Base-by-base conservation (phyloP, 805 yeast species). In the Groenewaldozyma salmanticensis region DNA sequence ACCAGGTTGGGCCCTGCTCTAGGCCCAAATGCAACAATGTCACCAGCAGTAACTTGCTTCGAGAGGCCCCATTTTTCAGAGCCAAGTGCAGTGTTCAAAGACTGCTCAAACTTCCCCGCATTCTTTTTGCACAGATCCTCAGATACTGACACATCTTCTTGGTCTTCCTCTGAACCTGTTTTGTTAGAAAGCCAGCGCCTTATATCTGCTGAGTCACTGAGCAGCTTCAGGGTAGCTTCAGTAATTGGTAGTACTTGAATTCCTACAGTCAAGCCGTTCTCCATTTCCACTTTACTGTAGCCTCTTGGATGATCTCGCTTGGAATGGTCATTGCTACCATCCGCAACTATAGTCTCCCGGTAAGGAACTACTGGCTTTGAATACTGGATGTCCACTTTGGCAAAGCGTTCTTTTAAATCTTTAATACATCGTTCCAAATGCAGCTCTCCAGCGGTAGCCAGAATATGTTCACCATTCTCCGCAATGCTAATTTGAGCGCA, bases 331-430 rank as follows among this genome's bases (percentile, higher is more conserved):
- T n/a, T n/a, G n/a, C 73, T 79, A 7, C 72, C 60, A 4, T 66
- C 64, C 3, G 62, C 61, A 13, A 74, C 61, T 37, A 85, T 76
- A 0, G 96, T 84, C 59, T 92, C 99, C 47, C 95, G 67, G 58
- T 81, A 92, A 7, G 98, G 97, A 49, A 92, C 94, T 18, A 83
- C 90, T 0, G 98, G 97, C 53, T 85, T 83, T 21, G 95, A 90
- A 24, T 79, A 75, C 3, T 81, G 75, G 7, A 92, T 78, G 38
- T 86, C 96, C 51, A 87, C 75, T 9, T 88, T 87, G 0, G 97
- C 96, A 70, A 87, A 92, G 51, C 97, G 69, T 53, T 85, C 95
- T 41, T 74, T 77, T 54, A 92, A 65, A 62, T 92, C 99, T 54
- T 86, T 87, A 50, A 92, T 60, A 61, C 98, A 92, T 55, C 98